phyloP scores from a whole-genome alignment of 345 rosid species.

The Eutrema japonicum region DNA sequence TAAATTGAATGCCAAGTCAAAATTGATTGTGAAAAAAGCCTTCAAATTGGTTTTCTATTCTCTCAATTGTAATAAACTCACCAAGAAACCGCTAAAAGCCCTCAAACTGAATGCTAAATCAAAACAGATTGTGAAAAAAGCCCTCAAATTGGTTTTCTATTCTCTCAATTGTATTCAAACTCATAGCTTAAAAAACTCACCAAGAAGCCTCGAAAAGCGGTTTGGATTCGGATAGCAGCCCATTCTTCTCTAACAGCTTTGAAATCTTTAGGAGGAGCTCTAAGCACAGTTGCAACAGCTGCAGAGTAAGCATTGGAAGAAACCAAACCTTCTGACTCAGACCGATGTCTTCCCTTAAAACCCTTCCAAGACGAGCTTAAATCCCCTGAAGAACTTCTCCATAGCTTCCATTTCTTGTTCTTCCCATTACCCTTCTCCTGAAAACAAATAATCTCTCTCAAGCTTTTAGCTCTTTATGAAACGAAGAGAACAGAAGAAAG shows the following conservation, averaged over 20 bases:
- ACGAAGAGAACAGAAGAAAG: neutral
- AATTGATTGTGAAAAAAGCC: neutral
- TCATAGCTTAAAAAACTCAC: conserved; percentile 45
- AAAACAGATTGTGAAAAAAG: neutral
- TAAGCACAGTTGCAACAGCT: conserved; percentile 78
- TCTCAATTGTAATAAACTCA: conserved; percentile 34
- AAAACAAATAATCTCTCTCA: neutral
- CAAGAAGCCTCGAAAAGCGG: conserved; percentile 93
- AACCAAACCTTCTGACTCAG: conserved; percentile 58
- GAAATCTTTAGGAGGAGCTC: conserved; percentile 91
- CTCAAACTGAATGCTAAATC: neutral
- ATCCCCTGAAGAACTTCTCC: conserved; percentile 78
- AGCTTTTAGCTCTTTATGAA: neutral
- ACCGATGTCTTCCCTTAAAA: conserved; percentile 54
- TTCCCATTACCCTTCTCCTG: conserved; percentile 56
- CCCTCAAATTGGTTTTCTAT: neutral
- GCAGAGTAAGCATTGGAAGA: conserved; percentile 58
- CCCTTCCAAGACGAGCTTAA: conserved; percentile 51
- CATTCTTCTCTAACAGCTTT: conserved; percentile 79
- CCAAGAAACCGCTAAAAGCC: conserved; percentile 92
- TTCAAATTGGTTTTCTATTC: neutral
- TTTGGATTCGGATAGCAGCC: conserved; percentile 91
- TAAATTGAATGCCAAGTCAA: neutral
- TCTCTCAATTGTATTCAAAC: neutral
- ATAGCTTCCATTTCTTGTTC: conserved; percentile 83